A percentile compares a stretch with the other conserved stretches of the same genome.
These are phyloP conservation scores for Setomelanomma holmii DNA, from an alignment of 2,329 filamentous ascomycete species.

Conservation along the genomic window DNA sequence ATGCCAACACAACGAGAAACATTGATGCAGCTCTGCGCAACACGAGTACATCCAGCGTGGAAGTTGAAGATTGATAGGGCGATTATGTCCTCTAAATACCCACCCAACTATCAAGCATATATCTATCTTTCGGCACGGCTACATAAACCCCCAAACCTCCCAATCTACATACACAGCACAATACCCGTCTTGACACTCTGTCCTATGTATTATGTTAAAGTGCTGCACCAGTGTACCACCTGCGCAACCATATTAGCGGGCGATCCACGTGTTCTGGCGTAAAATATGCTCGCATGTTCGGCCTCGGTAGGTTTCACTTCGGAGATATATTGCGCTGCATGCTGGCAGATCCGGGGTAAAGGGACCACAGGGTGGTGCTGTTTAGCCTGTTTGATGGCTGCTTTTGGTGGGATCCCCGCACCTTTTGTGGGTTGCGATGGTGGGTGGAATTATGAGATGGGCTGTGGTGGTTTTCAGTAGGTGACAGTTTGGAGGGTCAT, in stretches of 20 bases:
- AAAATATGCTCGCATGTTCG: too few relatives aligned
- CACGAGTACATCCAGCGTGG: conserved; percentile 53
- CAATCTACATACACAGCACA: conserved; percentile 5
- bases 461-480: too few relatives aligned
- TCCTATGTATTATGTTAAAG: conserved; percentile 13
- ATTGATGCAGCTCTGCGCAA: conserved; percentile 44
- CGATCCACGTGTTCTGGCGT: not conserved
- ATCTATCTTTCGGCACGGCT: conserved; percentile 68
- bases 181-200: conserved; percentile 26
- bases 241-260: conserved; percentile 3
- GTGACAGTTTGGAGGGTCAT: too few relatives aligned
- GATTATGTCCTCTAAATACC: too few relatives aligned
- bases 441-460: too few relatives aligned
- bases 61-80: too few relatives aligned
- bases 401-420: too few relatives aligned
- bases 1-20: conserved; percentile 46
- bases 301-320: too few relatives aligned
- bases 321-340: conserved; percentile 21
- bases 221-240: conserved; percentile 12
- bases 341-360: conserved; percentile 7
- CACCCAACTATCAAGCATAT: too few relatives aligned
- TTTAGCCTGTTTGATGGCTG: conserved; percentile 12
- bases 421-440: too few relatives aligned
- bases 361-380: conserved; percentile 4
- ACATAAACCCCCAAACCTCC: conserved; percentile 63